Base-by-base conservation (phyloP, 148 eudicot species). In the Silene latifolia region DNA sequence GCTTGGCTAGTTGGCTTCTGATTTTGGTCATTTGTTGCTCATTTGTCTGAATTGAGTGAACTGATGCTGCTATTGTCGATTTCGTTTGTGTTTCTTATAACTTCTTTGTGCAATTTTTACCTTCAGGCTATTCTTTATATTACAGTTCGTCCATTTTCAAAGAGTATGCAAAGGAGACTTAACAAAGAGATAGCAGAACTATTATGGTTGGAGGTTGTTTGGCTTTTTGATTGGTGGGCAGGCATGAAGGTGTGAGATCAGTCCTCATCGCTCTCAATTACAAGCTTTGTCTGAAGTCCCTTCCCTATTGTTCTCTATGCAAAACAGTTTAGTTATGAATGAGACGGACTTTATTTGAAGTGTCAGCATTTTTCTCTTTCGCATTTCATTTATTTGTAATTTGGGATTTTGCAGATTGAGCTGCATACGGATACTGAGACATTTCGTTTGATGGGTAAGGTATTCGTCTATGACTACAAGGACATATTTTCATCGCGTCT, bases 221-320 rank as follows among this genome's bases (percentile, higher is more conserved):
- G 94, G 92, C 86, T 92, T 65, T 81, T 90, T 59, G 95, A 92
- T 76, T 92, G 95, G 97, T 89, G 97, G 97, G 97, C 94, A 67
- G 82, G 84, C 75, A 58, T 92, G 73, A 88, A 90, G 97, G 97
- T 80, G 6, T 21, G 66, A 63, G 0, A 19, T 11, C 42, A 48
- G 19, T 66, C 35, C 7, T 32, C 20, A 44, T 32, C 3, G 35
- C 3, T 32, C 35, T 32, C 5, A 3, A 4, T 32, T 32, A 4
- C 29, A 20, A 59, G n/a, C 63, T 59, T 20, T 59, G 20, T 59
- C 20, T 19, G 25, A 17, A 20, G 51, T 67, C 32, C 1, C 15
- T 76, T 14, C 42, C 20, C 56, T 51, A 1, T 39, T 51, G 56
- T 13, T 12, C 54, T 48, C 54, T 48, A 48, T 47, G 1, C 54